Evolutionary conservation across 345 rosid species (phyloP).

Genomic region (Hibiscus tridactylites): DNA sequence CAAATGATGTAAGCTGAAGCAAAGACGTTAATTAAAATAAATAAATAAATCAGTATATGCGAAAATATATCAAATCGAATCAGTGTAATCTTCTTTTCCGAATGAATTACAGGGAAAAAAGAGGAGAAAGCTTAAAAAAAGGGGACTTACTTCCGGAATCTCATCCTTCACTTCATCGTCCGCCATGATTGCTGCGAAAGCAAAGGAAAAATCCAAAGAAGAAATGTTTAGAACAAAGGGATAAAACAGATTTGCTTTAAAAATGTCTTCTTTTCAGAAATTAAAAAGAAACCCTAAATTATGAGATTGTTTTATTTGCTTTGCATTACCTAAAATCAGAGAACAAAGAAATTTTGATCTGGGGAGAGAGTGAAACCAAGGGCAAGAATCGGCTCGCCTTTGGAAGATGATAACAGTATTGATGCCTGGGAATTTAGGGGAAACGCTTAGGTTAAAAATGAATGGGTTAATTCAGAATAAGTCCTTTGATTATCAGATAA

Average conservation of each 20-base stretch:
- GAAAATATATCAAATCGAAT: not conserved
- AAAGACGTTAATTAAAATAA: not conserved
- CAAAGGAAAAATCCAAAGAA: not conserved
- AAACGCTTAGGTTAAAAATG: not conserved
- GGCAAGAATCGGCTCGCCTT: not conserved
- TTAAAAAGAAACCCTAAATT: not conserved
- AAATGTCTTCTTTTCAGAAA: not conserved
- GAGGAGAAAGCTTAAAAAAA: not conserved
- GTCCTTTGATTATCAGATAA: too few species aligned
- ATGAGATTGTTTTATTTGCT: not conserved
- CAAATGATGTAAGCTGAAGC: conserved; percentile 69
- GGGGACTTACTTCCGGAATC: conserved; percentile 37
- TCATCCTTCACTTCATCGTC: conserved; percentile 61
- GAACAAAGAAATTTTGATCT: not conserved
- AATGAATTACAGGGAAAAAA: not conserved
- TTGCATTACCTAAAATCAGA: not conserved
- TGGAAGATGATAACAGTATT: not conserved
- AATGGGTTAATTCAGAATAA: not conserved
- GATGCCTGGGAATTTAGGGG: not conserved
- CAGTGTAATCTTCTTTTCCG: not conserved
- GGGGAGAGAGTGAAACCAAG: not conserved
- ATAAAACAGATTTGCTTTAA: not conserved
- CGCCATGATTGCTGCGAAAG: conserved; percentile 27
- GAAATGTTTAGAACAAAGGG: not conserved
- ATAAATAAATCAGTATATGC: not conserved